Percentiles rank a stretch among this genome's conserved stretches.
Conservation (phyloP, 495 filamentous ascomycete genomes). For the Pseudomonodictys pantanalensis region DNA sequence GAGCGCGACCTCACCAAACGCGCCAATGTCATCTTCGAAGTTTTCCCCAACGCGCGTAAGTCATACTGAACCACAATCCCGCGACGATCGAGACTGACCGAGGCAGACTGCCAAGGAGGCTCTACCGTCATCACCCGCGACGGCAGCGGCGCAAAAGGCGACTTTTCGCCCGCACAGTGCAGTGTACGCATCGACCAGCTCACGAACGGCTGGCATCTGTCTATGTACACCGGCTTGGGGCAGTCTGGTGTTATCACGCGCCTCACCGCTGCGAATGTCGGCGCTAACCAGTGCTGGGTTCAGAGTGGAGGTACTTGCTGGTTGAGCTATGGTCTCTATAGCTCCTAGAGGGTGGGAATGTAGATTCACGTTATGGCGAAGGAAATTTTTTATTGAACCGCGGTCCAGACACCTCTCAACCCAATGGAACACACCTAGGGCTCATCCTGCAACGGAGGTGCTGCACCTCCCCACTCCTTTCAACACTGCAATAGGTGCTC, state of each 20-base stretch:
- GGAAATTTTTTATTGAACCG: too few relatives aligned
- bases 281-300: not conserved
- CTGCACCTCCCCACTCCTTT: too few relatives aligned
- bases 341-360: not conserved
- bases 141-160: not conserved
- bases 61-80: not conserved
- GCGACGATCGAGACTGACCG: not conserved
- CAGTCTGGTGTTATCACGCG: constrained; percentile 4
- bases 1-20: not conserved
- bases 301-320: too few relatives aligned
- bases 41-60: not conserved
- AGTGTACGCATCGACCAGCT: constrained; percentile 1
- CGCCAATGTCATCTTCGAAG: not conserved
- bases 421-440: too few relatives aligned
- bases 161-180: not conserved
- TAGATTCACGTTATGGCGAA: too few relatives aligned
- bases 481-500: too few relatives aligned
- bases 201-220: constrained; percentile 6
- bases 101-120: constrained; percentile 1
- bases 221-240: not conserved
- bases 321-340: constrained; percentile 4
- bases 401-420: too few relatives aligned
- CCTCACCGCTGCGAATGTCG: not conserved
- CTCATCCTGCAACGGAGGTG: too few relatives aligned
- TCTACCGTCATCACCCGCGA: not conserved